Percentiles rank a stretch among this genome's conserved stretches.
phyloP scores from a whole-genome alignment of 768 basidiomycete species.

The Asterophora lycoperdoides region DNA sequence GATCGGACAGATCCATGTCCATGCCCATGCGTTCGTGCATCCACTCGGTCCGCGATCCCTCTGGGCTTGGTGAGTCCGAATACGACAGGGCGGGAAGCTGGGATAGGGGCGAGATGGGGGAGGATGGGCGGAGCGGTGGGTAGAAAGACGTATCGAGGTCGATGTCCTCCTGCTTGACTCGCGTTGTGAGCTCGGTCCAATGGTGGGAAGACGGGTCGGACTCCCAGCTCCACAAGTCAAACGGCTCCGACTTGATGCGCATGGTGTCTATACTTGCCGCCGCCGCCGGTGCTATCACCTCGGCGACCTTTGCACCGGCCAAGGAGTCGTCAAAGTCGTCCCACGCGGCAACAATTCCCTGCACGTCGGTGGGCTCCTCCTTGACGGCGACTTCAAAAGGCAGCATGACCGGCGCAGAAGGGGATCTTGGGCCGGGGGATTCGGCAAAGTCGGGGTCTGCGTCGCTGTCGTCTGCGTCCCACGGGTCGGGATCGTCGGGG shows the following conservation, averaged over 20 bases:
- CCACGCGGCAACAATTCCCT: slow-evolving; percentile 67
- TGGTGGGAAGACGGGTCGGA: slow-evolving; percentile 22
- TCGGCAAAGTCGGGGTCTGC: slow-evolving; percentile 61
- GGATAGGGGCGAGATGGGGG: slow-evolving; percentile 26
- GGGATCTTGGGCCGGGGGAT: slow-evolving; percentile 60
- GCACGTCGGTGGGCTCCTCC: slow-evolving; percentile 58
- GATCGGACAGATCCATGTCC: background rate
- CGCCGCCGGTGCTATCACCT: slow-evolving; percentile 37
- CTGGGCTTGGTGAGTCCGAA: slow-evolving; percentile 23
- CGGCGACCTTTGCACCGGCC: slow-evolving; percentile 40
- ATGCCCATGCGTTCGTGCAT: slow-evolving; percentile 6
- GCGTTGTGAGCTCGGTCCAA: slow-evolving; percentile 29
- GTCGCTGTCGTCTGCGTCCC: slow-evolving; percentile 51
- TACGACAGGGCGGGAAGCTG: slow-evolving; percentile 25
- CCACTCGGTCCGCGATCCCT: slow-evolving; percentile 10
- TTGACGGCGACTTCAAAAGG: slow-evolving; percentile 46
- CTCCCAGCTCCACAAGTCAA: slow-evolving; percentile 46
- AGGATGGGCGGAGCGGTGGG: slow-evolving; percentile 22
- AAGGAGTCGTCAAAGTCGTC: slow-evolving; percentile 52
- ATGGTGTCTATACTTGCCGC: slow-evolving; percentile 27
- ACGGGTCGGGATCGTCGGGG: slow-evolving; percentile 25
- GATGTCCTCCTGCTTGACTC: slow-evolving; percentile 46
- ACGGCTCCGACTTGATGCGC: slow-evolving; percentile 40
- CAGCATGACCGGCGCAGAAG: slow-evolving; percentile 45
- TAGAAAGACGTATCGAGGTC: slow-evolving; percentile 36